Conservation (phyloP, 225 moss, liverwort and hornwort genomes). For the Climacium dendroides region DNA sequence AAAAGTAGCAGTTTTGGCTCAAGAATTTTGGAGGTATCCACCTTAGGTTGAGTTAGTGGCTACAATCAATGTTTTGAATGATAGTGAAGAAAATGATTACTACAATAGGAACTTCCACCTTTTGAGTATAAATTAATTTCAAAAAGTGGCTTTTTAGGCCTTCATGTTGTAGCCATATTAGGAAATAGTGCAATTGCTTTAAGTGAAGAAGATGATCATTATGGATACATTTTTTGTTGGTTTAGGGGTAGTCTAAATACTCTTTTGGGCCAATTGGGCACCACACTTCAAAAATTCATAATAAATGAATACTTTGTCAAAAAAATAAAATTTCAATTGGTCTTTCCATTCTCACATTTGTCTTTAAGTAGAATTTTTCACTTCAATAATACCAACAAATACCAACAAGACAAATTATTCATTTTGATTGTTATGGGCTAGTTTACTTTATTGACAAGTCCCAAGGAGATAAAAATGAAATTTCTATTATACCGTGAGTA, state of each 20-base stretch:
- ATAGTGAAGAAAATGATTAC: neutral
- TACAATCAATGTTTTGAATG: neutral
- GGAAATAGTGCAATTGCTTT: neutral
- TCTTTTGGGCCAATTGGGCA: neutral
- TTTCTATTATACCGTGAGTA: neutral
- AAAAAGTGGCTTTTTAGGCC: neutral
- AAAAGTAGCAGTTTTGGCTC: no score
- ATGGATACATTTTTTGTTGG: neutral
- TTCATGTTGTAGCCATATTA: neutral
- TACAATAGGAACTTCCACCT: neutral
- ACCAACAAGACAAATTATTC: neutral
- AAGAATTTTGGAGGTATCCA: no score
- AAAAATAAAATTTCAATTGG: neutral
- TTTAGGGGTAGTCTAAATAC: neutral
- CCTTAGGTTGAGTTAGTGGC: neutral
- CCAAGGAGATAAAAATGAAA: neutral
- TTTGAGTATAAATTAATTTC: no score
- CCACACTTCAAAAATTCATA: neutral
- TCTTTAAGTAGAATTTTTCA: rapidly evolving
- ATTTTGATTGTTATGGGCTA: neutral
- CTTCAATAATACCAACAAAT: neutral
- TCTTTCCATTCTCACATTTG: neutral
- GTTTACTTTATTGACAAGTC: neutral
- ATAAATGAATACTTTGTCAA: no score
- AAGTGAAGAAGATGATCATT: neutral